Conservation (phyloP, 1,284 basidiomycete genomes). For the Kalmanozyma brasiliensis region DNA sequence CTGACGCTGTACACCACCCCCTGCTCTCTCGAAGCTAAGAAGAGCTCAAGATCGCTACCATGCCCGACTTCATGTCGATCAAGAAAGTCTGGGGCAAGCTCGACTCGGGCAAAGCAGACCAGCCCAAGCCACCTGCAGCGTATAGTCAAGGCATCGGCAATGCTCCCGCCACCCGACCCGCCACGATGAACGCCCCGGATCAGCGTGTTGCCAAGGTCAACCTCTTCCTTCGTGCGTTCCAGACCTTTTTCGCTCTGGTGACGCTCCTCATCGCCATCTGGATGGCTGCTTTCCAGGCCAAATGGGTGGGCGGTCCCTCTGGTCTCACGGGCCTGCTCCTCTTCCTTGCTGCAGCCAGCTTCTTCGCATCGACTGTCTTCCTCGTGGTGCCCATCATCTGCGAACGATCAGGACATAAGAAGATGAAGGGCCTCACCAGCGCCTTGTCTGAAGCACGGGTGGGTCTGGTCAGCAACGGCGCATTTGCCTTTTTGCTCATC, state of each 20-base stretch:
- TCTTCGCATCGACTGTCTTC: conserved; percentile 45
- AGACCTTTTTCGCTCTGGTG: conserved; percentile 48
- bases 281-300: conserved; percentile 53
- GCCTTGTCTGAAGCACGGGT: conserved; percentile 56
- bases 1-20: not conserved
- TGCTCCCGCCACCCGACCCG: conserved; percentile 7
- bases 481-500: conserved; percentile 45
- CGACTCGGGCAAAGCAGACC: conserved; percentile 21
- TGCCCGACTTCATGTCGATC: conserved; percentile 53
- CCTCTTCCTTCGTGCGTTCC: conserved; percentile 36
- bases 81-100: conserved; percentile 48
- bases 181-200: conserved; percentile 19
- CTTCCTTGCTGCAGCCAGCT: conserved; percentile 42
- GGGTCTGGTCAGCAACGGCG: conserved; percentile 54
- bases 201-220: conserved; percentile 37
- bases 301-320: conserved; percentile 56
- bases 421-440: conserved; percentile 35
- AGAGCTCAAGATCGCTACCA: conserved; percentile 5
- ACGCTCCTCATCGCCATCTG: conserved; percentile 55
- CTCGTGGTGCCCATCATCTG: conserved; percentile 54
- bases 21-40: not conserved
- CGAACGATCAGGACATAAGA: conserved; percentile 44
- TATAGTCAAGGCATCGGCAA: conserved; percentile 41
- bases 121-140: conserved; percentile 9
- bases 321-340: conserved; percentile 60